A percentile compares a stretch with the other conserved stretches of the same genome.
Conservation (phyloP, 2,329 filamentous ascomycete species). For the Chaetomium olivaceum region DNA sequence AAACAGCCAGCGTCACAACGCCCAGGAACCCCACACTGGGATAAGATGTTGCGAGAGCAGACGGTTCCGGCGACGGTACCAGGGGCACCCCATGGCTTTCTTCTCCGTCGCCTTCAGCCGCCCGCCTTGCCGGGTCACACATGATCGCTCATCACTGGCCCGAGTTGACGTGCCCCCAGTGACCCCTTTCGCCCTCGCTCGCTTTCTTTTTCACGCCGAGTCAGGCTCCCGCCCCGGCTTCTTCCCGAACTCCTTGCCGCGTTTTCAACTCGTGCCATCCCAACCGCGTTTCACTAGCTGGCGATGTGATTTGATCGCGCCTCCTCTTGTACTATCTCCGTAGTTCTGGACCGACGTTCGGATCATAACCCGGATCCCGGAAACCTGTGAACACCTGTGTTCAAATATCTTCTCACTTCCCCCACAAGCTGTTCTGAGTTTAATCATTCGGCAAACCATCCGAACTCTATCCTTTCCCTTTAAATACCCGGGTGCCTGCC, state of each 20-base stretch:
- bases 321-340: slow-evolving; percentile 4
- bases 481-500: slow-evolving; percentile 25
- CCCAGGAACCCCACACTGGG: background rate
- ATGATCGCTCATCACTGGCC: background rate
- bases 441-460: slow-evolving; percentile 5
- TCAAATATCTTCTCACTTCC: slow-evolving; percentile 26
- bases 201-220: slow-evolving; percentile 21
- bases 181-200: slow-evolving; percentile 16
- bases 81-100: background rate
- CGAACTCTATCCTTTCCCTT: slow-evolving; percentile 3
- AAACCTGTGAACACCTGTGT: slow-evolving; percentile 15
- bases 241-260: slow-evolving; percentile 33
- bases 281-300: slow-evolving; percentile 12
- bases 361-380: slow-evolving; percentile 27
- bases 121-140: slow-evolving; percentile 15
- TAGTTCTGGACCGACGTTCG: slow-evolving; percentile 23
- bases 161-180: background rate
- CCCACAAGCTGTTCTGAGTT: background rate
- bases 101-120: slow-evolving; percentile 6
- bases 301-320: slow-evolving; percentile 16
- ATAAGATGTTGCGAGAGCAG: background rate
- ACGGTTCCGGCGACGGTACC: background rate
- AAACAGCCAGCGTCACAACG: background rate
- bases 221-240: slow-evolving; percentile 16
- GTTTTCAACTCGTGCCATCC: slow-evolving; percentile 14